These are phyloP conservation scores for Aspergillus glaucus DNA, from an alignment of 2,329 filamentous ascomycete species.

Conservation along the genomic window DNA sequence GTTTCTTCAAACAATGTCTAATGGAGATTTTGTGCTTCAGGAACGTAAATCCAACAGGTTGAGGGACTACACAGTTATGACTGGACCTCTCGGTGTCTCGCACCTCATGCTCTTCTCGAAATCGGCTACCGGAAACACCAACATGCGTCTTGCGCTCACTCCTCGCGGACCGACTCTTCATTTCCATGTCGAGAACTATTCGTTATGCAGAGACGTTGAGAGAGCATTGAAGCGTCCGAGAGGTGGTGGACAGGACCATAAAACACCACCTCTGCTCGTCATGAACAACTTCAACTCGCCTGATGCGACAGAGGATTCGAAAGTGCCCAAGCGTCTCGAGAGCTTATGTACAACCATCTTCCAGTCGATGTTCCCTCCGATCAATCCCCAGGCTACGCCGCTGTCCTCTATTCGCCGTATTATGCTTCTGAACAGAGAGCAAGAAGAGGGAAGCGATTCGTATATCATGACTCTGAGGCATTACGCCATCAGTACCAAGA, in stretches of 20 bases:
- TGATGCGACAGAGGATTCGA: slow-evolving; percentile 47
- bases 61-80: slow-evolving; percentile 92
- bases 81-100: slow-evolving; percentile 84
- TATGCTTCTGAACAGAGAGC: slow-evolving; percentile 79
- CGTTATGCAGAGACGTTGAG: slow-evolving; percentile 82
- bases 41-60: slow-evolving; percentile 83
- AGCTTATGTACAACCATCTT: slow-evolving; percentile 88
- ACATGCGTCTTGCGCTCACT: slow-evolving; percentile 78
- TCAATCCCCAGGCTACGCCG: slow-evolving; percentile 84
- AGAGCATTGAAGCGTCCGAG: slow-evolving; percentile 76
- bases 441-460: slow-evolving; percentile 50
- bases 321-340: slow-evolving; percentile 90
- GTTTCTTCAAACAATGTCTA: neutral
- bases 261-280: slow-evolving; percentile 80
- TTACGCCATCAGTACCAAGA: slow-evolving; percentile 89
- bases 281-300: slow-evolving; percentile 94
- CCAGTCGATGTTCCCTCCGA: slow-evolving; percentile 91
- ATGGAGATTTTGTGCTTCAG: slow-evolving; percentile 21
- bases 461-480: slow-evolving; percentile 86
- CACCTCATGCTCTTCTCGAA: slow-evolving; percentile 91
- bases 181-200: slow-evolving; percentile 93
- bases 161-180: slow-evolving; percentile 88
- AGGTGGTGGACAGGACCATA: slow-evolving; percentile 76
- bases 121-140: slow-evolving; percentile 84
- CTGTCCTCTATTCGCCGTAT: slow-evolving; percentile 89